Evolutionary conservation across 75 land plant species (phyloP).

Genomic region (Azolla pinnata): DNA sequence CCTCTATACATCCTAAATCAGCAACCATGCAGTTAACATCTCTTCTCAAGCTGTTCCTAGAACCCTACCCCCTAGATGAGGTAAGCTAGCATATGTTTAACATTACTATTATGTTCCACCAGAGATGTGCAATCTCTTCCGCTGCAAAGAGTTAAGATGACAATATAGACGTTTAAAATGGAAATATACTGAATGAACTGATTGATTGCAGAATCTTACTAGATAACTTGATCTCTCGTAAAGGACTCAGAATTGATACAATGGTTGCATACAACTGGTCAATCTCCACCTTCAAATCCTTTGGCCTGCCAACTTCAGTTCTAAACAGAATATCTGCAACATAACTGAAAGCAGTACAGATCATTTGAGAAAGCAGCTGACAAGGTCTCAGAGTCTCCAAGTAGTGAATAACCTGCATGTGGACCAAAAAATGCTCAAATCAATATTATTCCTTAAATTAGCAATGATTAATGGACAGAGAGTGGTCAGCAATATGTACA

Average conservation of each 20-base stretch:
- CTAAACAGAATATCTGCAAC: constrained; percentile 48
- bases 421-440: too few relatives aligned
- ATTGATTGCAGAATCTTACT: constrained; percentile 6
- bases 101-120: too few relatives aligned
- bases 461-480: too few relatives aligned
- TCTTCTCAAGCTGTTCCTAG: too few relatives aligned
- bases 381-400: constrained; percentile 85
- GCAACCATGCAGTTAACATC: too few relatives aligned
- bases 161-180: neutral
- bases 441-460: too few relatives aligned
- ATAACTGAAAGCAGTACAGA: constrained; percentile 81
- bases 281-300: constrained; percentile 46
- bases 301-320: constrained; percentile 45
- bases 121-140: too few relatives aligned
- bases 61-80: too few relatives aligned
- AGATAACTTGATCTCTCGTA: constrained; percentile 28
- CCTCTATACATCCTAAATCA: too few relatives aligned
- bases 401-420: constrained; percentile 92
- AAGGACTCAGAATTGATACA: constrained; percentile 44
- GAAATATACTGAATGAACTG: too few relatives aligned
- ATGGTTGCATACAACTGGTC: constrained; percentile 61
- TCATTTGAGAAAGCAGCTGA: constrained; percentile 81
- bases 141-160: constrained; percentile 5
- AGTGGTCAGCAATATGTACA: neutral
- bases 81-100: too few relatives aligned